A percentile compares a stretch with the other conserved stretches of the same genome.
These are phyloP conservation scores for Hypsizygus marmoreus DNA, from an alignment of 768 basidiomycete genomes.

Conservation along the genomic window DNA sequence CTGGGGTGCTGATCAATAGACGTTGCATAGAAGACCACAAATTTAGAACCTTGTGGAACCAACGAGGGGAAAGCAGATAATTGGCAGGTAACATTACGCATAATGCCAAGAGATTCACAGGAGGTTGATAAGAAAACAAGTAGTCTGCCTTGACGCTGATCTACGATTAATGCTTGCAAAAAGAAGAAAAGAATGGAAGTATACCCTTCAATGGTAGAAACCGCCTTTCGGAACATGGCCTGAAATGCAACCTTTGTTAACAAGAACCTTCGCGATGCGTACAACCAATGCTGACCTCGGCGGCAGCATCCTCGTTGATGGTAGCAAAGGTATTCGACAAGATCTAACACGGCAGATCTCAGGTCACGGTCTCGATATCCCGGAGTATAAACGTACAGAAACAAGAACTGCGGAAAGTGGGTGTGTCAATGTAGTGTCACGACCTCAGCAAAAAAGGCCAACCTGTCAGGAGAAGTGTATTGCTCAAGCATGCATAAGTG, in stretches of 20 bases:
- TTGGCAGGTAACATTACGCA: conserved; percentile 85
- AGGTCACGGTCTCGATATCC: neutral
- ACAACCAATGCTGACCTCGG: conserved; percentile 60
- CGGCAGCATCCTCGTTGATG: conserved; percentile 90
- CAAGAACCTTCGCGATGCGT: neutral
- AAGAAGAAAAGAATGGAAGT: neutral
- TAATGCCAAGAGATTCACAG: conserved; percentile 86
- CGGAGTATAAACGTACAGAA: conserved; percentile 51
- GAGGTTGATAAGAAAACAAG: conserved; percentile 92
- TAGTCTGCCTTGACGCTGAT: conserved; percentile 82
- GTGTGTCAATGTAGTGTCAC: conserved; percentile 11
- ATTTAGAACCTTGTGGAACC: conserved; percentile 88
- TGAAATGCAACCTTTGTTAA: conserved; percentile 29
- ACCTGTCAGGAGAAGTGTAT: conserved; percentile 91
- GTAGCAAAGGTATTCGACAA: conserved; percentile 93
- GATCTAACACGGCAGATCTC: conserved; percentile 53
- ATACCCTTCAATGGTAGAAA: conserved; percentile 92
- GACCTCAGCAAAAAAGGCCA: conserved; percentile 6
- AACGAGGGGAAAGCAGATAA: conserved; percentile 86
- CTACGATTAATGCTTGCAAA: conserved; percentile 18
- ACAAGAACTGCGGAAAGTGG: conserved; percentile 58
- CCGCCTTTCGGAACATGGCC: conserved; percentile 95
- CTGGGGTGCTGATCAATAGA: conserved; percentile 33
- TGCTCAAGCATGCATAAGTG: conserved; percentile 88
- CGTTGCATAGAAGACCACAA: conserved; percentile 12